Percentiles rank a stretch among this genome's conserved stretches.
phyloP scores from a whole-genome alignment of 345 rosid species.

The Rhodamnia argentea region DNA sequence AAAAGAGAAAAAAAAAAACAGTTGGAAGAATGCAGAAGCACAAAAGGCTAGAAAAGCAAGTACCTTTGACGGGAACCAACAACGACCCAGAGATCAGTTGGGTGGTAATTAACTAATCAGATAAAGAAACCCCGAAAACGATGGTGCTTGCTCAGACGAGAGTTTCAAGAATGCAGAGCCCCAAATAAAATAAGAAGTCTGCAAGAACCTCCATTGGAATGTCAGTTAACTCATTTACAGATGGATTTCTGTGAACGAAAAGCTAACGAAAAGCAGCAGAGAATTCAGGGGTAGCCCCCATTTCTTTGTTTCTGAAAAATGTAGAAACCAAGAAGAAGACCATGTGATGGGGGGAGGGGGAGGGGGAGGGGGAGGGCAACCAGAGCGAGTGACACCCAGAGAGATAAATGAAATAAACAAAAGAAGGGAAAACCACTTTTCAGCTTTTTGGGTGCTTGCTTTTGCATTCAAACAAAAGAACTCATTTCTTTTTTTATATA shows the following conservation, averaged over 20 bases:
- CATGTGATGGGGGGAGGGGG: background rate
- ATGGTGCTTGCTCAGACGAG: background rate
- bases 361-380: background rate
- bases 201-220: background rate
- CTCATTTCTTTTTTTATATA: background rate
- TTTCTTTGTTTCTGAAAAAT: background rate
- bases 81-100: background rate
- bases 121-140: background rate
- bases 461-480: background rate
- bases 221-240: background rate
- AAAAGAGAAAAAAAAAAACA: background rate
- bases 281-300: background rate
- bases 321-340: background rate
- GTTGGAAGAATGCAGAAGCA: background rate
- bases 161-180: background rate
- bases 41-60: background rate
- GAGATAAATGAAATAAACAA: background rate
- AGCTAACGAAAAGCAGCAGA: background rate
- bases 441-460: background rate
- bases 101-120: background rate
- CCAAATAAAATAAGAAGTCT: background rate
- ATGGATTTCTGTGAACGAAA: background rate
- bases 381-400: background rate
- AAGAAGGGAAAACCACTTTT: background rate
- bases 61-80: background rate